Conservation (phyloP, 2,329 filamentous ascomycete species). For the Cladophialophora yegresii region DNA sequence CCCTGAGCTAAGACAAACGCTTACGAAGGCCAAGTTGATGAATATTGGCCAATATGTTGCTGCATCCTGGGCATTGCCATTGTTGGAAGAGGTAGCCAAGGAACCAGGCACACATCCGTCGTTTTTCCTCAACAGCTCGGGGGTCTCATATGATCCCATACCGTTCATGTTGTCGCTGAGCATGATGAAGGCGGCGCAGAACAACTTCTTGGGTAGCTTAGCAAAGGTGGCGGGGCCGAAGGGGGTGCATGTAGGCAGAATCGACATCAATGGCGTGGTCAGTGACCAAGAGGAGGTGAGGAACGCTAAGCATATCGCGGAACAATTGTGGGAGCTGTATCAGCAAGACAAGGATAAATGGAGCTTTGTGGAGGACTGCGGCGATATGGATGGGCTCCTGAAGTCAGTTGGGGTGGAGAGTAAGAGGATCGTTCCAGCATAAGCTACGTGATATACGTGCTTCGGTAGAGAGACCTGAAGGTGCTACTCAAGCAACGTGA, state of each 20-base stretch:
- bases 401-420: neutral
- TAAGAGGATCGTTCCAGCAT: neutral
- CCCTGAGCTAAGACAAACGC: neutral
- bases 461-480: neutral
- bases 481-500: neutral
- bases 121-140: conserved; percentile 18
- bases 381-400: neutral
- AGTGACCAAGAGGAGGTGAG: conserved; percentile 25
- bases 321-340: conserved; percentile 34
- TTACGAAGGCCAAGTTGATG: conserved; percentile 11
- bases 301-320: conserved; percentile 29
- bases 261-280: conserved; percentile 32
- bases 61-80: conserved; percentile 23
- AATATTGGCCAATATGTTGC: conserved; percentile 23
- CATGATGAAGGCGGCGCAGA: conserved; percentile 25
- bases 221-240: conserved; percentile 19
- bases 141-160: conserved; percentile 13
- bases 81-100: conserved; percentile 13
- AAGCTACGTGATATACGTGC: neutral
- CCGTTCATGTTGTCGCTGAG: conserved; percentile 15
- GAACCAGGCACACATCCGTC: conserved; percentile 12
- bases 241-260: conserved; percentile 35
- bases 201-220: conserved; percentile 21
- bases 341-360: conserved; percentile 27
- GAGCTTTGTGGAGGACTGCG: conserved; percentile 3